phyloP scores from a whole-genome alignment of 2,329 filamentous ascomycete genomes.

The Dactylellina cionopaga region DNA sequence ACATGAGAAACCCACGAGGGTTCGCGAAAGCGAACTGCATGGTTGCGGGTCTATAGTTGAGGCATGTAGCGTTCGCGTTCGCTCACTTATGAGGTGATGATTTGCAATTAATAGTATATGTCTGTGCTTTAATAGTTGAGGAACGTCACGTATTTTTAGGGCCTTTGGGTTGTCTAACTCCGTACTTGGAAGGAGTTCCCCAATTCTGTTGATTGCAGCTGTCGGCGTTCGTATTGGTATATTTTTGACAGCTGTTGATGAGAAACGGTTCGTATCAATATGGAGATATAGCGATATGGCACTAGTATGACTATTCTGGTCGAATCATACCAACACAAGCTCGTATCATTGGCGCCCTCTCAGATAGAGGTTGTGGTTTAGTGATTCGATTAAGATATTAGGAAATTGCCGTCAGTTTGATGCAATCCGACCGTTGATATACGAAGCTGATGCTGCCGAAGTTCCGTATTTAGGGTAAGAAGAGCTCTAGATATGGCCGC shows the following conservation, averaged over 20 bases:
- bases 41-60: slow-evolving; percentile 3
- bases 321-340: neutral
- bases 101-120: slow-evolving; percentile 17
- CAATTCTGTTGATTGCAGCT: neutral
- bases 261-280: neutral
- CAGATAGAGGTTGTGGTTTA: too few relatives aligned
- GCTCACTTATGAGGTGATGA: slow-evolving; percentile 34
- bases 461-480: slow-evolving; percentile 6
- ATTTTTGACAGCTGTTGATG: neutral
- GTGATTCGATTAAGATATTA: neutral
- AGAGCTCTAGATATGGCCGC: slow-evolving; percentile 8
- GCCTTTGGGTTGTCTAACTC: neutral
- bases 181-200: neutral
- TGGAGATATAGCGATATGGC: slow-evolving; percentile 1
- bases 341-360: slow-evolving; percentile 37
- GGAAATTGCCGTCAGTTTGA: neutral
- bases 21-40: slow-evolving; percentile 41
- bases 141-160: neutral
- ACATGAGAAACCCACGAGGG: neutral
- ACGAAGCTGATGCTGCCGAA: neutral
- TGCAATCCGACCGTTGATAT: too few relatives aligned
- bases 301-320: too few relatives aligned
- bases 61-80: slow-evolving; percentile 21
- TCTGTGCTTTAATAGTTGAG: slow-evolving; percentile 24
- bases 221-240: neutral